phyloP scores from a whole-genome alignment of 2,329 filamentous ascomycete species.

The Hirsutella rhossiliensis region DNA sequence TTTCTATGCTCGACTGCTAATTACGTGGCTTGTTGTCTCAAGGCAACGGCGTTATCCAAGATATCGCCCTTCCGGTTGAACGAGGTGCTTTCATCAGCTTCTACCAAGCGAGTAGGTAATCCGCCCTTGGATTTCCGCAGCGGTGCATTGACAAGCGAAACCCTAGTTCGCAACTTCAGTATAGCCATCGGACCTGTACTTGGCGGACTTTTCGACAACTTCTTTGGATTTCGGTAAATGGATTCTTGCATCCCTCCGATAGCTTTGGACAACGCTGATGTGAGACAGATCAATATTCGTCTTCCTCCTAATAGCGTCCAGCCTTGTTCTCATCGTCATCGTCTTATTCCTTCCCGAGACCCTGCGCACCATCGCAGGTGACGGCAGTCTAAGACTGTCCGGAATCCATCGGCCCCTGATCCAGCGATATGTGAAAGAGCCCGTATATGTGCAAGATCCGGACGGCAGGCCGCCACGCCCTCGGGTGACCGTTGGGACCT shows the following conservation, averaged over 20 bases:
- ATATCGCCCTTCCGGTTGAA: constrained; percentile 9
- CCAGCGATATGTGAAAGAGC: neutral
- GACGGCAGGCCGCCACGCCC: neutral
- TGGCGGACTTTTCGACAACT: constrained; percentile 14
- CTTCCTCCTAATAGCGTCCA: constrained; percentile 13
- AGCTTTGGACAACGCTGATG: neutral
- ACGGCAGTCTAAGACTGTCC: constrained; percentile 10
- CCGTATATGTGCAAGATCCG: neutral
- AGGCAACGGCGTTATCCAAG: constrained; percentile 10
- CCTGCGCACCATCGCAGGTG: constrained; percentile 13
- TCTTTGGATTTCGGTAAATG: constrained; percentile 11
- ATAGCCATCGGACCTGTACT: constrained; percentile 20
- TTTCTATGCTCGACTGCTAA: neutral
- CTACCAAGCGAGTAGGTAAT: constrained; percentile 5
- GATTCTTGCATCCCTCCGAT: neutral
- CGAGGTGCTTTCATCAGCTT: constrained; percentile 10
- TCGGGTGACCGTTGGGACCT: constrained; percentile 15
- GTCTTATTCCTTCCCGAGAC: constrained; percentile 16
- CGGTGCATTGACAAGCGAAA: neutral
- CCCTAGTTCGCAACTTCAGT: constrained; percentile 2
- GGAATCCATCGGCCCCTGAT: constrained; percentile 15
- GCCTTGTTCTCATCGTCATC: constrained; percentile 9
- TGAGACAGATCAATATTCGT: constrained; percentile 14
- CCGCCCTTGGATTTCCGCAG: neutral
- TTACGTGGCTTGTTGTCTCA: too few species aligned